Evolutionary conservation across 2,329 filamentous ascomycete species (phyloP).

Genomic region (Teratosphaeriaceae sp.): DNA sequence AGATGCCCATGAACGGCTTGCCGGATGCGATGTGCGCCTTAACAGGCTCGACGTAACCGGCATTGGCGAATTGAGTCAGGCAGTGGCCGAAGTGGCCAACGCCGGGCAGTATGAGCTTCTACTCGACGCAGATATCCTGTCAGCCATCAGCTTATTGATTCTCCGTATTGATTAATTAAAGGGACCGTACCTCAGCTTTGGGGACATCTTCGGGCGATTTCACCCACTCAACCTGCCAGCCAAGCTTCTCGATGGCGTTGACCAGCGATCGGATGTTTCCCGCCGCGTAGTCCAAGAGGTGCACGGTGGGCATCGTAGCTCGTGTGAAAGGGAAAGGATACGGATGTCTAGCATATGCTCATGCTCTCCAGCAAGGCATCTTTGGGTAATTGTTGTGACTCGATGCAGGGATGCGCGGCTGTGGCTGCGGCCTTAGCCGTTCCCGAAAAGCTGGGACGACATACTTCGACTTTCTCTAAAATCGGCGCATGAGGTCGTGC

Average conservation of each 20-base stretch:
- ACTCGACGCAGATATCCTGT: conserved; percentile 18
- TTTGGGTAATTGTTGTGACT: background rate
- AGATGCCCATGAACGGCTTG: conserved; percentile 98
- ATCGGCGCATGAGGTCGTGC: no score
- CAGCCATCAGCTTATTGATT: conserved; percentile 27
- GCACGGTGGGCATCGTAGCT: conserved; percentile 66
- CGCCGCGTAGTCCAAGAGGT: conserved; percentile 85
- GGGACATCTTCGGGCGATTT: conserved; percentile 75
- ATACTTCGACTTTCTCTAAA: no score
- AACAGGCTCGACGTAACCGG: conserved; percentile 79
- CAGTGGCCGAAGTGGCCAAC: conserved; percentile 98
- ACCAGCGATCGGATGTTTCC: conserved; percentile 94
- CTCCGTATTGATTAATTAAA: conserved; percentile 42
- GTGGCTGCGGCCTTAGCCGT: no score
- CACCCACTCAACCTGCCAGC: conserved; percentile 91
- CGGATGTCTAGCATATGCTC: no score
- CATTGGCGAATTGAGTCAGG: conserved; percentile 71
- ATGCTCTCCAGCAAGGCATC: background rate
- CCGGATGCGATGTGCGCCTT: conserved; percentile 74
- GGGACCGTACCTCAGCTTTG: conserved; percentile 64
- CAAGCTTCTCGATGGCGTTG: conserved; percentile 95
- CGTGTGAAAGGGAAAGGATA: background rate
- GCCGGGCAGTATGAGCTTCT: conserved; percentile 92
- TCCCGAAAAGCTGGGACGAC: no score
- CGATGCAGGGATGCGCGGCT: no score